Conservation (phyloP, 768 basidiomycete species). For the Leccinum incarnatum region DNA sequence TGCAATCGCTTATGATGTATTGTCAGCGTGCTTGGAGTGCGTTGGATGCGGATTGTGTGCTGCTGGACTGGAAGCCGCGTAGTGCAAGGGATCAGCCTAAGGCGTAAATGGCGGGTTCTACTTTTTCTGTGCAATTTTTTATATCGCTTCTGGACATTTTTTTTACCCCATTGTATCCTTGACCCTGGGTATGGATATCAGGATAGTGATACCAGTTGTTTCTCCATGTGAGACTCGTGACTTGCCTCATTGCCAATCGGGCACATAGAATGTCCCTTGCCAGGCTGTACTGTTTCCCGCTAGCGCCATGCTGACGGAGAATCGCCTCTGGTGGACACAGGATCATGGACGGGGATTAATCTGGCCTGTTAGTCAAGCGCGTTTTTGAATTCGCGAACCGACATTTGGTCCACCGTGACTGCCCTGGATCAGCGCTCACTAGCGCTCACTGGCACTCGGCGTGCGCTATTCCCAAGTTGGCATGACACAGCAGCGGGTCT, state of each 20-base stretch:
- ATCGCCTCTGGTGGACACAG: background rate
- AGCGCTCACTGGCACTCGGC: background rate
- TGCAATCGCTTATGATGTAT: constrained; percentile 2
- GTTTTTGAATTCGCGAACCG: background rate
- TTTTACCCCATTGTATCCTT: background rate
- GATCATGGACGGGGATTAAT: background rate
- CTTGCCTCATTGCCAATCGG: background rate
- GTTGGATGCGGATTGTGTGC: constrained; percentile 68
- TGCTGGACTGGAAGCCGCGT: constrained; percentile 38
- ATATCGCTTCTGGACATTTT: background rate
- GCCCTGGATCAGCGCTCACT: background rate
- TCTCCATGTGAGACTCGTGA: background rate
- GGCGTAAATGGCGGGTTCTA: background rate
- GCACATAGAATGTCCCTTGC: background rate
- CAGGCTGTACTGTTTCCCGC: background rate
- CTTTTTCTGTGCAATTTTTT: background rate
- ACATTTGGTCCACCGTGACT: background rate
- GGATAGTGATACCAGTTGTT: background rate
- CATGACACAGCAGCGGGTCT: background rate
- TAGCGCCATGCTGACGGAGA: background rate
- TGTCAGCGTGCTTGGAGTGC: constrained; percentile 61
- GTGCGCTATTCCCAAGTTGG: background rate
- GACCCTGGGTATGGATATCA: background rate
- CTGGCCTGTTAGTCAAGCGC: background rate
- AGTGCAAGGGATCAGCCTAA: background rate